Conservation (phyloP, 306 rosid species). For the Lathyrus sativus region DNA sequence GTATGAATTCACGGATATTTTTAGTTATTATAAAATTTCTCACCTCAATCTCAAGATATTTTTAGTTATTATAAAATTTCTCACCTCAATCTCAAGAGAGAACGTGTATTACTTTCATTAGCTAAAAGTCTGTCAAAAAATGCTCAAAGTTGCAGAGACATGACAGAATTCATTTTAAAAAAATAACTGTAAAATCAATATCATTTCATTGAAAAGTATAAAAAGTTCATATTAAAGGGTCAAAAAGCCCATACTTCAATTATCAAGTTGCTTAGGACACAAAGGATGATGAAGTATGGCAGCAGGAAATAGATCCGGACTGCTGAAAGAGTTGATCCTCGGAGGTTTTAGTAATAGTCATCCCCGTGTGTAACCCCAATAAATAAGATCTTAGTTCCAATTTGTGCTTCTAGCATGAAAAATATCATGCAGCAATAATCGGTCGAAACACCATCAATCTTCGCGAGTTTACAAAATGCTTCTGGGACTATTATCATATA, state of each 20-base stretch:
- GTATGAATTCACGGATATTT: no score
- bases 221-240: no score
- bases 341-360: neutral
- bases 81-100: no score
- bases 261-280: constrained; percentile 4
- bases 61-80: no score
- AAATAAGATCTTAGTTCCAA: constrained; percentile 10
- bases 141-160: no score
- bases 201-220: no score
- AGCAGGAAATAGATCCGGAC: neutral
- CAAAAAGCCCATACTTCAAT: neutral
- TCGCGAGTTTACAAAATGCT: constrained; percentile 4
- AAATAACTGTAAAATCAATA: no score
- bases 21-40: no score
- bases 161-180: no score
- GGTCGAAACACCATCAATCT: constrained; percentile 19
- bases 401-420: constrained; percentile 7
- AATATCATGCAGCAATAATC: constrained; percentile 25
- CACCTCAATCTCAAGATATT: no score
- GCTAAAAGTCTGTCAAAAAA: no score
- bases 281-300: neutral
- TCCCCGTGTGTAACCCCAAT: neutral
- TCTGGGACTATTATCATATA: neutral
- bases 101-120: no score
- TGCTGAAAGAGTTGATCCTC: neutral